Evolutionary conservation across 1,284 basidiomycete genomes (phyloP).

Genomic region (Rhizoctonia solani): DNA sequence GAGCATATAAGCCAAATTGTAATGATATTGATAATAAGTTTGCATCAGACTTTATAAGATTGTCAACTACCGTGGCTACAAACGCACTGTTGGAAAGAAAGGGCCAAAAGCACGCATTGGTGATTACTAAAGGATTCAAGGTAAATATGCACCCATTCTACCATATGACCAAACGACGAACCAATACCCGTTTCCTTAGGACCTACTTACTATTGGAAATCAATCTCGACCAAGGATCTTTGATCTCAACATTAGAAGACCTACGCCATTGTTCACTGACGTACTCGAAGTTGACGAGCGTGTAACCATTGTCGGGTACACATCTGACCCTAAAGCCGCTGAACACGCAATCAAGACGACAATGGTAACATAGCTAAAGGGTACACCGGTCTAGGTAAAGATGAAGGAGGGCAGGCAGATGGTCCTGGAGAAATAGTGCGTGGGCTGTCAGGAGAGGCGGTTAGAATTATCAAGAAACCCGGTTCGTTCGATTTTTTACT

Average conservation of each 20-base stretch:
- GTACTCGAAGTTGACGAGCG: slow-evolving; percentile 93
- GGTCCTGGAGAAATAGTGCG: slow-evolving; percentile 77
- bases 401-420: slow-evolving; percentile 65
- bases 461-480: slow-evolving; percentile 79
- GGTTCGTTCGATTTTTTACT: slow-evolving; percentile 48
- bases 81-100: slow-evolving; percentile 95
- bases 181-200: slow-evolving; percentile 49
- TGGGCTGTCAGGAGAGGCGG: slow-evolving; percentile 90
- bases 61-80: slow-evolving; percentile 95
- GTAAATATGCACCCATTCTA: slow-evolving; percentile 35
- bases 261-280: slow-evolving; percentile 75
- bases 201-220: slow-evolving; percentile 89
- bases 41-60: slow-evolving; percentile 80
- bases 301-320: slow-evolving; percentile 91
- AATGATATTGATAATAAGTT: not conserved
- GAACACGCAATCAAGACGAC: slow-evolving; percentile 70
- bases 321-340: slow-evolving; percentile 81
- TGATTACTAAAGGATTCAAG: slow-evolving; percentile 92
- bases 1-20: not conserved
- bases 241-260: slow-evolving; percentile 82
- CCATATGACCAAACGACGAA: slow-evolving; percentile 36
- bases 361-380: slow-evolving; percentile 66
- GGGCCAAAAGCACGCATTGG: slow-evolving; percentile 86
- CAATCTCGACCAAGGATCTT: slow-evolving; percentile 91
- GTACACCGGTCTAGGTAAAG: slow-evolving; percentile 76